A percentile compares a stretch with the other conserved stretches of the same genome.
These are phyloP conservation scores for Podospora anserina DNA, from an alignment of 495 filamentous ascomycete species.

Conservation along the genomic window DNA sequence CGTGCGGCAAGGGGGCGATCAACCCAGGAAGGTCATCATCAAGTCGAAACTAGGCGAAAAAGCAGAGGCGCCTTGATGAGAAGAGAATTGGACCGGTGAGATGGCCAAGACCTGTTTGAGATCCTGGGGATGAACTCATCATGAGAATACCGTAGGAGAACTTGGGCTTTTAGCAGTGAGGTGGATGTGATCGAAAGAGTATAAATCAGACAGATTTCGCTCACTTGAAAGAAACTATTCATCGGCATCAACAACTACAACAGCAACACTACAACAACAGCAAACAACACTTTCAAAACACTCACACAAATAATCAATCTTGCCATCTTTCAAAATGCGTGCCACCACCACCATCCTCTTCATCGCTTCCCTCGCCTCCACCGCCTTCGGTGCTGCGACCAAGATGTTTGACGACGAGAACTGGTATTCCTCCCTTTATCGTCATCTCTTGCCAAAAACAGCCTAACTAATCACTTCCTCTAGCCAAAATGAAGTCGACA, in stretches of 20 bases:
- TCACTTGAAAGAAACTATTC: not conserved
- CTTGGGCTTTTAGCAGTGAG: too few species aligned
- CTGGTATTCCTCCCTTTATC: conserved; percentile 9
- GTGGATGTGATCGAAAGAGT: not conserved
- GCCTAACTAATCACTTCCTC: not conserved
- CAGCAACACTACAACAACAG: not conserved
- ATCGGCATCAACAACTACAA: not conserved
- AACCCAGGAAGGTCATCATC: not conserved
- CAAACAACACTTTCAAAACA: not conserved
- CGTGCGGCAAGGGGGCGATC: not conserved
- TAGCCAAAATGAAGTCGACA: conserved; percentile 17
- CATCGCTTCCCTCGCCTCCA: conserved; percentile 12
- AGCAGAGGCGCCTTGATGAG: not conserved
- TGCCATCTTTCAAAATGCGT: not conserved
- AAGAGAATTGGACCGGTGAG: not conserved
- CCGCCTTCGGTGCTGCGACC: conserved; percentile 19
- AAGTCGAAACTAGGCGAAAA: not conserved
- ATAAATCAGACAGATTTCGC: not conserved
- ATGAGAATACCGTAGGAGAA: not conserved
- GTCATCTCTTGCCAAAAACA: not conserved
- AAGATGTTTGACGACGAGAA: conserved; percentile 22
- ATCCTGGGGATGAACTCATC: not conserved
- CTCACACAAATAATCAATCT: not conserved
- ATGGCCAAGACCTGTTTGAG: not conserved
- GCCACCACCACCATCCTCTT: conserved; percentile 13